A percentile compares a stretch with the other conserved stretches of the same genome.
These are phyloP conservation scores for Halteria grandinella DNA, from an alignment of 73 alveolate genomes.

Conservation along the genomic window DNA sequence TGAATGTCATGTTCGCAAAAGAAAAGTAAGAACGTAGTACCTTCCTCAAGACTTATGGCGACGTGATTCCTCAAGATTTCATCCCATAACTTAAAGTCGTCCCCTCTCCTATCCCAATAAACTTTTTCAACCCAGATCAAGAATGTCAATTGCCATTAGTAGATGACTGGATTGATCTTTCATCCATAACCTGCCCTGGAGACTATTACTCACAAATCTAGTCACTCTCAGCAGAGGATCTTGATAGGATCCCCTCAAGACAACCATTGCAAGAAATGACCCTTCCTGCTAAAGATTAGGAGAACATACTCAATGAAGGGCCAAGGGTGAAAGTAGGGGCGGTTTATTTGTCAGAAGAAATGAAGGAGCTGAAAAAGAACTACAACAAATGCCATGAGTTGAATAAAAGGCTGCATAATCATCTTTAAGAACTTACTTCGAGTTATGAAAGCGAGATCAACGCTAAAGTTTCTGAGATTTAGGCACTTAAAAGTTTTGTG, in stretches of 20 bases:
- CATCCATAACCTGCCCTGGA: too few species aligned
- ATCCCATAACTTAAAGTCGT: constrained; percentile 1
- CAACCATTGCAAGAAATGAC: too few species aligned
- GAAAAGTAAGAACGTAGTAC: not conserved
- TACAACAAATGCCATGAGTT: not conserved
- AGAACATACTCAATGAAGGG: too few species aligned
- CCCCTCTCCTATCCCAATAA: not conserved
- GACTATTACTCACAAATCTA: too few species aligned
- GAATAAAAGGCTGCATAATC: not conserved
- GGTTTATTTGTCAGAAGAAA: not conserved
- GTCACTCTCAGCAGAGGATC: too few species aligned
- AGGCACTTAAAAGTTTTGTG: not conserved
- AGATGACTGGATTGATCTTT: constrained; percentile 43
- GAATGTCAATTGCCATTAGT: constrained; percentile 20
- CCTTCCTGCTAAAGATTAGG: too few species aligned
- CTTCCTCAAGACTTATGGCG: constrained; percentile 1
- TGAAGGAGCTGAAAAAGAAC: constrained; percentile 16
- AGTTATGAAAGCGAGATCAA: not conserved
- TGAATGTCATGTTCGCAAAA: constrained; percentile 15
- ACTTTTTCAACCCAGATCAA: not conserved
- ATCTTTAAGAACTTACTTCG: constrained; percentile 9
- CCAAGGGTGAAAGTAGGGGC: too few species aligned
- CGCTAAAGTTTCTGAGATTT: not conserved
- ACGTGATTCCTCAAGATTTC: constrained; percentile 12
- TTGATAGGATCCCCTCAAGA: too few species aligned